Evolutionary conservation across 768 basidiomycete genomes (phyloP), one percentile per base, ranked within the genome.

Genomic region (Fistulinella prunicolor): DNA sequence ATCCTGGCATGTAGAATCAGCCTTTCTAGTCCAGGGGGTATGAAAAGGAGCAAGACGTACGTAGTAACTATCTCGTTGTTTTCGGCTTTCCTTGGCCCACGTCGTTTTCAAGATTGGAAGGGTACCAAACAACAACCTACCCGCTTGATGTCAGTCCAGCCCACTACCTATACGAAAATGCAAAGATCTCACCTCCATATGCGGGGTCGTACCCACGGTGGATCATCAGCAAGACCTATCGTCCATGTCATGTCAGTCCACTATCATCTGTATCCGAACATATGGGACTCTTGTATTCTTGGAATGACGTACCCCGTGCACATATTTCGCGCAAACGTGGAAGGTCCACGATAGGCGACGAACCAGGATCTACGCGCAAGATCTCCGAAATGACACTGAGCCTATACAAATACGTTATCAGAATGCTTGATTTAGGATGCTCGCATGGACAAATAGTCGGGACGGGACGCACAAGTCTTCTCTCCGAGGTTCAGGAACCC

Each of bases 31-130:
- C 29, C 19, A 17, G 14, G 1, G 42, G n/a, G n/a, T 1, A 0
- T 12, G 17, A 26, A 37, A 34, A n/a, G 21, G 1, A 34, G 17
- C 38, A 12, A n/a, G 38, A 70, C 81, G 35, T 54, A 89, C 88
- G 63, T 89, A 89, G 61, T 89, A 90, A 49, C 75, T 77, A 35
- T 83, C 80, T 44, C 88, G 71, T 59, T 85, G 84, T 53, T 80
- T 81, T 32, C 63, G 60, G 36, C 73, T 70, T 50, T 86, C 83
- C 29, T 60, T 65, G n/a, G 66, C 63, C 88, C 86, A 88, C 7
- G 70, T 69, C 5, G 74, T 58, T 61, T 85, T 87, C 40, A 75
- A 61, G 1, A 68, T 59, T 0, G 87, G 79, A 26, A 88, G 70
- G 4, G 78, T 76, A 20, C 83, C 83, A 44, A 89, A 73, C 42